phyloP scores from a whole-genome alignment of 1,284 basidiomycete species.

The Inonotus hispidus region DNA sequence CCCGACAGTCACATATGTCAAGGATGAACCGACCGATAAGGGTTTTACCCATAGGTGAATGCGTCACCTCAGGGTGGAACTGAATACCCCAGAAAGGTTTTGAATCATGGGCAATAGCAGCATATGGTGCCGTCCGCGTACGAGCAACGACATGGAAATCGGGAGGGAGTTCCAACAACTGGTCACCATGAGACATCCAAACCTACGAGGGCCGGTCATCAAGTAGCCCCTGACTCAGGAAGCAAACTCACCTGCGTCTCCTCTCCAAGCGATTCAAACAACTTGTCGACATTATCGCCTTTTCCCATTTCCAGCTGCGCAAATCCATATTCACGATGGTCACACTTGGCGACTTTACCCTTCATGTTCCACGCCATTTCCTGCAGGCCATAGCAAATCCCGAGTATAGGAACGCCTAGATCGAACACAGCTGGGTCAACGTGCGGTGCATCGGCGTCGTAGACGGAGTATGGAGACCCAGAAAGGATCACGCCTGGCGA shows the following conservation, averaged over 20 bases:
- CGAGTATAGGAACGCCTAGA: conserved; percentile 87
- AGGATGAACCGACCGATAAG: conserved; percentile 87
- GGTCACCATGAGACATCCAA: conserved; percentile 99
- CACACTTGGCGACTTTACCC: conserved; percentile 84
- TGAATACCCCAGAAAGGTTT: conserved; percentile 96
- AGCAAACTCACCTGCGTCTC: conserved; percentile 64
- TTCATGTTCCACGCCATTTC: conserved; percentile 92
- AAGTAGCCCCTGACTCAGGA: background rate
- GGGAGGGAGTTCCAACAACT: conserved; percentile 77
- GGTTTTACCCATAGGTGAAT: conserved; percentile 87
- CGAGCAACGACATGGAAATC: conserved; percentile 87
- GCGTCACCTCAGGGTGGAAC: conserved; percentile 99
- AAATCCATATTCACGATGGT: conserved; percentile 94
- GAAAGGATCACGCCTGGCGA: conserved; percentile 93
- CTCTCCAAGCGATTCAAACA: conserved; percentile 83
- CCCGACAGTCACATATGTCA: conserved; percentile 77
- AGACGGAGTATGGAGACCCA: conserved; percentile 98
- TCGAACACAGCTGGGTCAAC: conserved; percentile 95
- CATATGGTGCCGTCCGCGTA: conserved; percentile 87
- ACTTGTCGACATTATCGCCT: conserved; percentile 59
- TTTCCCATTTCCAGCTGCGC: conserved; percentile 77
- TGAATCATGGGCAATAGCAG: conserved; percentile 87
- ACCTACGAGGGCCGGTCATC: conserved; percentile 49
- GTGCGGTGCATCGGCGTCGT: conserved; percentile 88
- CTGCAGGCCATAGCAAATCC: conserved; percentile 98